phyloP scores from a whole-genome alignment of 2,329 filamentous ascomycete species.

The Sclerotinia subarctica region DNA sequence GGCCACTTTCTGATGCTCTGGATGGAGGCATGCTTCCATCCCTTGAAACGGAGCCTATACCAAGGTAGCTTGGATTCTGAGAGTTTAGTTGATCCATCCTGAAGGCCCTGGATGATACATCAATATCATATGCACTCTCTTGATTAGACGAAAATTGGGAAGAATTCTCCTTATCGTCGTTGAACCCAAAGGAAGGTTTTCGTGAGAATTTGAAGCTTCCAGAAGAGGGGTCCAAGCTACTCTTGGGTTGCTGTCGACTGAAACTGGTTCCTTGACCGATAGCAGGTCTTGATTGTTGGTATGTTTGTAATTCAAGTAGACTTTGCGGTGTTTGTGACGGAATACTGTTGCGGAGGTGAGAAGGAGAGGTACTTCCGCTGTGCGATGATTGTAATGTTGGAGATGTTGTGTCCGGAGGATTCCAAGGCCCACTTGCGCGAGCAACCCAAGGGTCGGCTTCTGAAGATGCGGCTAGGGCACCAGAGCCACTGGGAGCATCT shows the following conservation, averaged over 20 bases:
- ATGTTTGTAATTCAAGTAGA: slow-evolving; percentile 46
- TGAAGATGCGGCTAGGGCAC: slow-evolving; percentile 65
- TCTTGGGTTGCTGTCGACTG: slow-evolving; percentile 40
- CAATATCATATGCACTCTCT: slow-evolving; percentile 32
- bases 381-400: slow-evolving; percentile 46
- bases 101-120: slow-evolving; percentile 27
- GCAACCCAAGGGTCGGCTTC: slow-evolving; percentile 63
- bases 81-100: slow-evolving; percentile 36
- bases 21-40: slow-evolving; percentile 56
- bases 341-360: slow-evolving; percentile 50
- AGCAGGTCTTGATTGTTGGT: slow-evolving; percentile 44
- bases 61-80: slow-evolving; percentile 46
- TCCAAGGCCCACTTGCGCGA: slow-evolving; percentile 57
- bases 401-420: slow-evolving; percentile 47
- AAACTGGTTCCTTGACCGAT: slow-evolving; percentile 44
- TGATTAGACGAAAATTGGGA: slow-evolving; percentile 26
- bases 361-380: slow-evolving; percentile 56
- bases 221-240: slow-evolving; percentile 47
- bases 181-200: slow-evolving; percentile 33
- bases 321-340: slow-evolving; percentile 39
- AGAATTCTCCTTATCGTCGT: slow-evolving; percentile 37
- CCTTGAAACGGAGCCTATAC: slow-evolving; percentile 47
- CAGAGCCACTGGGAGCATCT: slow-evolving; percentile 63
- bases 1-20: slow-evolving; percentile 49
- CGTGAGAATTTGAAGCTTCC: slow-evolving; percentile 42